Evolutionary conservation across 495 filamentous ascomycete species (phyloP), one percentile per base, ranked within the genome.

Genomic region (Schizothecium vesticola): DNA sequence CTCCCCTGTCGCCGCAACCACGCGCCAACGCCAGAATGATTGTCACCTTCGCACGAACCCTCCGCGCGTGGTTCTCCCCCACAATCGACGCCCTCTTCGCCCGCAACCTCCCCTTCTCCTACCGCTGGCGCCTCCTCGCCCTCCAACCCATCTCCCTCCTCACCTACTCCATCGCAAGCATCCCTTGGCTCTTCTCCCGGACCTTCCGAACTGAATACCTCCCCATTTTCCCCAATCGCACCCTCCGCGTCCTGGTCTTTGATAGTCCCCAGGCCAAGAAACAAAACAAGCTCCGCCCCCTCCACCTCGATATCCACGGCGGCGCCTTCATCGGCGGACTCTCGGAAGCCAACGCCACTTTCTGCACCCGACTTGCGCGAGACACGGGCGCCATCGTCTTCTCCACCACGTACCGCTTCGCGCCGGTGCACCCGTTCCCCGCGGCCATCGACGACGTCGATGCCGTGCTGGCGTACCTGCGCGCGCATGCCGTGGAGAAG

Each of bases 301-400:
- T 80, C 3, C 77, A 79, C 61, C 62, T 80, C 69, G 68, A 78
- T 69, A 69, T 75, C 56, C 78, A 80, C 66, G 75, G 72, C 63
- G 77, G 78, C 25, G 74, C 63, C 43, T 79, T 79, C 67, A 62
- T 79, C 23, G 77, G 78, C 63, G 78, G 78, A 58, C 21, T 77
- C 12, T 64, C 76, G 10, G 78, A 80, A 61, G 59, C 63, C 21
- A 57, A 72, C 66, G 71, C 71, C 1, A 16, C 59, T 11, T 79
- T 75, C 60, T 78, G 76, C 61, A 36, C 60, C 13, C 57, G 26
- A 21, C 36, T 80, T 0, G 72, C 77, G 8, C 55, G 66, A 23
- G 61, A 59, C 8, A 79, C 77, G 2, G 77, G 74, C 21, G 76
- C 77, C 23, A 73, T 80, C 26, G 77, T 79, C 6, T 56, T 80